phyloP scores from a whole-genome alignment of 345 rosid genomes.

The Hibiscus tridactylites region DNA sequence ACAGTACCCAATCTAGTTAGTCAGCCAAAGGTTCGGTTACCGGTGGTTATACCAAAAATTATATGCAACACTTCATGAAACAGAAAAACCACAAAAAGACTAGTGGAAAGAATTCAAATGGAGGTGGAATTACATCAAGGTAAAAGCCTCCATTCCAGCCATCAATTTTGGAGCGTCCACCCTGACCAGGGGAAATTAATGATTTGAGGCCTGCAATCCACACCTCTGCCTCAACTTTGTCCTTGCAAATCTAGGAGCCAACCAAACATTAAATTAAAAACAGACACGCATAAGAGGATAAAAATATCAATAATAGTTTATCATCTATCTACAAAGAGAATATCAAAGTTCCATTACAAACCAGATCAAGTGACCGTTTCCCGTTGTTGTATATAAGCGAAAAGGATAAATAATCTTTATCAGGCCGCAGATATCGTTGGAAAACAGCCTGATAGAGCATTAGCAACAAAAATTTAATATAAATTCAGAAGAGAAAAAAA shows the following conservation, averaged over 20 bases:
- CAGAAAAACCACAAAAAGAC: not conserved
- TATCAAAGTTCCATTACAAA: slow-evolving; percentile 31
- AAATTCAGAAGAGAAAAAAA: slow-evolving; percentile 2
- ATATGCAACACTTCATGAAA: not conserved
- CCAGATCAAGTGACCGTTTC: slow-evolving; percentile 93
- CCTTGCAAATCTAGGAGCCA: slow-evolving; percentile 69
- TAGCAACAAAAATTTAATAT: slow-evolving; percentile 13
- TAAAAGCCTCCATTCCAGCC: slow-evolving; percentile 84
- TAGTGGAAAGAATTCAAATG: not conserved
- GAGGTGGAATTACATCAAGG: slow-evolving; percentile 53
- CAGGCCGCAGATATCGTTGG: slow-evolving; percentile 78
- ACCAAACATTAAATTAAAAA: slow-evolving; percentile 10
- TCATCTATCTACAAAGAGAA: slow-evolving; percentile 8
- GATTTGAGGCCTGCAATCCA: slow-evolving; percentile 84
- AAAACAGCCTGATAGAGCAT: slow-evolving; percentile 67
- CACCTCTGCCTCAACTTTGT: slow-evolving; percentile 92
- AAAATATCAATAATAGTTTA: not conserved
- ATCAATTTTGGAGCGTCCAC: slow-evolving; percentile 92
- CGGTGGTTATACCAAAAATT: no score
- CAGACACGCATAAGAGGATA: slow-evolving; percentile 12
- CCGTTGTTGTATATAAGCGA: slow-evolving; percentile 80
- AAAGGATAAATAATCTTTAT: slow-evolving; percentile 83
- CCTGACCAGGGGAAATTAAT: slow-evolving; percentile 64
- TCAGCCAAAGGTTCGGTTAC: no score
- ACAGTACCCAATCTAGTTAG: not conserved